phyloP scores from a whole-genome alignment of 2,329 filamentous ascomycete genomes.

The Stromatinia cepivora region DNA sequence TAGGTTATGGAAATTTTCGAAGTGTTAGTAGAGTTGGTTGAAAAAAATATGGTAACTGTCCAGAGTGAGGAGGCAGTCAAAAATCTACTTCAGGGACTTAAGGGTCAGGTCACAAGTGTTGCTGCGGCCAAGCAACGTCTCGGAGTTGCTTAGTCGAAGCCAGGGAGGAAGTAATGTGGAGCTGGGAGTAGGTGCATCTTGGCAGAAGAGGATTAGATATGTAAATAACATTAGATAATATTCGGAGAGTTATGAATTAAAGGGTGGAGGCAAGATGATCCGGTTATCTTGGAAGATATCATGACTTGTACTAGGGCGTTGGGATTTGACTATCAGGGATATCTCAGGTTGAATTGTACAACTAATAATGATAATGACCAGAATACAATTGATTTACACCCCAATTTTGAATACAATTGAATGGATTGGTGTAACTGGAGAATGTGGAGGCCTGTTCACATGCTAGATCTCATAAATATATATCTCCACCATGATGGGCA shows the following conservation, averaged over 20 bases:
- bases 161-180: too few species aligned
- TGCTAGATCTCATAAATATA: background rate
- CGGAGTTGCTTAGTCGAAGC: too few species aligned
- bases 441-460: background rate
- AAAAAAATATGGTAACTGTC: background rate
- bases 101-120: too few species aligned
- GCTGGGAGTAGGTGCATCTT: too few species aligned
- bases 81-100: too few species aligned
- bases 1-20: background rate
- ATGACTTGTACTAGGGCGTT: background rate
- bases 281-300: background rate
- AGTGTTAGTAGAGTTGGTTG: background rate
- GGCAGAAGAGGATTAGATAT: background rate
- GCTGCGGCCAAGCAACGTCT: too few species aligned
- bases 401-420: too few species aligned
- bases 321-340: background rate
- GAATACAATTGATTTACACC: background rate
- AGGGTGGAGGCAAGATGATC: background rate
- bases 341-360: background rate
- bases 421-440: background rate
- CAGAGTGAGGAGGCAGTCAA: too few species aligned
- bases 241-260: too few species aligned
- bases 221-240: too few species aligned
- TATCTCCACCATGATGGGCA: background rate
- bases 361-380: background rate